These are phyloP conservation scores for Balansia obtecta DNA, from an alignment of 2,329 filamentous ascomycete genomes.

Conservation along the genomic window DNA sequence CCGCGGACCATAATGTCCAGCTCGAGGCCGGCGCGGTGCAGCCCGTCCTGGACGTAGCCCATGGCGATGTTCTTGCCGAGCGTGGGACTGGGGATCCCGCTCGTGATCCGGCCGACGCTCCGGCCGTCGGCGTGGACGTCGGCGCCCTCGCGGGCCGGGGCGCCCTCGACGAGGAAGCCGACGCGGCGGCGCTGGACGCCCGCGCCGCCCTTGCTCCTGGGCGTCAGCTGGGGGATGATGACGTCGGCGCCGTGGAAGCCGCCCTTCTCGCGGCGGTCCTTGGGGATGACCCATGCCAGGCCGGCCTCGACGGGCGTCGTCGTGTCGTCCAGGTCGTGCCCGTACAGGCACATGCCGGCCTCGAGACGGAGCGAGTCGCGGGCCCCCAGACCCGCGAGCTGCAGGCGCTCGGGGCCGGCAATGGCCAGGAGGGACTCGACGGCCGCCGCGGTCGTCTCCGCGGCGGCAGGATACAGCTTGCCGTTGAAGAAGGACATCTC, in stretches of 20 bases:
- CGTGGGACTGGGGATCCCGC: constrained; percentile 78
- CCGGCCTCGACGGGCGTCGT: constrained; percentile 46
- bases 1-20: constrained; percentile 67
- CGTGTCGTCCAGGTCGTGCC: constrained; percentile 86
- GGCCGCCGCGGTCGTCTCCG: constrained; percentile 35
- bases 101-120: constrained; percentile 71
- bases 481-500: constrained; percentile 74
- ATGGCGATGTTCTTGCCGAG: constrained; percentile 89
- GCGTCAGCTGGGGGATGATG: constrained; percentile 65
- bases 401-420: constrained; percentile 49
- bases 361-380: constrained; percentile 87
- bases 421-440: constrained; percentile 57
- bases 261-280: constrained; percentile 52
- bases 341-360: constrained; percentile 98
- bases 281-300: constrained; percentile 70
- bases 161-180: constrained; percentile 71
- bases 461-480: constrained; percentile 25
- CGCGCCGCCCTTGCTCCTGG: constrained; percentile 56
- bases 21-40: constrained; percentile 76
- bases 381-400: constrained; percentile 78
- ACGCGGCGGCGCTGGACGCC: constrained; percentile 64
- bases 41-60: constrained; percentile 74
- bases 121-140: constrained; percentile 57
- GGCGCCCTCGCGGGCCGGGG: constrained; percentile 81
- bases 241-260: constrained; percentile 78